Evolutionary conservation across 371 early-diverging fungal species (phyloP).

Genomic region (Enterocytospora artemiae): DNA sequence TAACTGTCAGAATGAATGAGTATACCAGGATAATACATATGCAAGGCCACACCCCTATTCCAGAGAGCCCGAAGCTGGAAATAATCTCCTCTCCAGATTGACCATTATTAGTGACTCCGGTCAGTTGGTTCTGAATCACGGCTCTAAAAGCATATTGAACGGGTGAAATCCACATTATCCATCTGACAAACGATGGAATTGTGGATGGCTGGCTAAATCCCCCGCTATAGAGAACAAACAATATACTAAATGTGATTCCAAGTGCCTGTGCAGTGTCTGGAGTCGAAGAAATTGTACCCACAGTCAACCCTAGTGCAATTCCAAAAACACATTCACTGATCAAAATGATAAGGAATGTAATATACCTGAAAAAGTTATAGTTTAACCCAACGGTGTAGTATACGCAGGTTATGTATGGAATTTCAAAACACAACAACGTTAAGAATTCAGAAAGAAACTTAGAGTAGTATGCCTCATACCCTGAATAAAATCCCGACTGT

Average conservation of each 20-base stretch:
- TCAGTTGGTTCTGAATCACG: conserved; percentile 29
- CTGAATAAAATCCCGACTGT: conserved; percentile 58
- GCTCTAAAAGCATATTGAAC: conserved; percentile 51
- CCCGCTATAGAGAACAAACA: conserved; percentile 60
- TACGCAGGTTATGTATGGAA: conserved; percentile 47
- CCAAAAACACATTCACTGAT: conserved; percentile 47
- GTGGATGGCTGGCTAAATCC: conserved; percentile 1
- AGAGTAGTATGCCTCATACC: conserved; percentile 58
- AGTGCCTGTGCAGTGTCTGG: conserved; percentile 57
- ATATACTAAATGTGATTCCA: conserved; percentile 56
- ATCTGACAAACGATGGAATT: background rate
- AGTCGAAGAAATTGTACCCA: conserved; percentile 57
- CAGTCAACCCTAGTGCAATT: conserved; percentile 54
- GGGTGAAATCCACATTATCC: background rate
- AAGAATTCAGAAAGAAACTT: conserved; percentile 57
- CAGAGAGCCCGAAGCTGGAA: conserved; percentile 5
- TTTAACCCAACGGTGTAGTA: conserved; percentile 59
- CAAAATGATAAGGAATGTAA: conserved; percentile 54
- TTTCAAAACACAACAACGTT: conserved; percentile 34
- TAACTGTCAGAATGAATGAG: background rate
- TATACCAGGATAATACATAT: conserved; percentile 14
- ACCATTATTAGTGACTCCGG: conserved; percentile 15
- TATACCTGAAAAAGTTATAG: conserved; percentile 34
- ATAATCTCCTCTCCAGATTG: conserved; percentile 19
- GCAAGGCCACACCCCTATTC: conserved; percentile 2